Evolutionary conservation across 352 stramenopile genomes (phyloP), one percentile per base, ranked within the genome.

Genomic region (Elongisporangium anandrum): DNA sequence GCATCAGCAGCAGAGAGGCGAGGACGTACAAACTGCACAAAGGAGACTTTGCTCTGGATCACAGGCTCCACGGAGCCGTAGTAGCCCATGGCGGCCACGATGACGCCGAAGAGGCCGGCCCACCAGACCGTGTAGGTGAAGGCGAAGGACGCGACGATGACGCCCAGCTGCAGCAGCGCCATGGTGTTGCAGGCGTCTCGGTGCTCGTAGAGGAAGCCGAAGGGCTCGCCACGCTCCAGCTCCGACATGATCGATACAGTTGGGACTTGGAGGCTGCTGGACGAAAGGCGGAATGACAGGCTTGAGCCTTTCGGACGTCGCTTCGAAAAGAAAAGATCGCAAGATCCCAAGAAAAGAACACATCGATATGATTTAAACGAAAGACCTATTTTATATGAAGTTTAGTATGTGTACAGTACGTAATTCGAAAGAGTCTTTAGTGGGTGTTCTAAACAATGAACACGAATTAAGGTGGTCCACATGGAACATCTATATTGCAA

Each of bases 41-140:
- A 93, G 79, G 79, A 90, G 59, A 89, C 82, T 87, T 93, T 93
- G 77, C 80, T 90, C 70, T 93, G 84, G 65, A 92, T 87, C 51
- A 92, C 81, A 23, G 84, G 84, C 69, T 90, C 76, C 24, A 89
- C 77, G 5, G 81, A 90, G 39, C 84, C 84, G 53, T 93, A 93
- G 69, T 92, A 93, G 57, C 84, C 84, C 72, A 93, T 90, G 21
- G 74, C 63, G 7, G 84, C 81, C 64, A 93, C 81, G 54, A 93
- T 87, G 50, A 90, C 63, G 19, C 81, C 81, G 57, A 91, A 92
- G 63, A 91, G 77, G 0, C 77, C 81, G 20, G 65, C 76, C 84
- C 84, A 93, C 84, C 84, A 93, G 38, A 90, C 81, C 9, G 81
- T 82, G 61, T 92, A 91, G 52, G 81, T 93, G 69, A 93, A 90